Evolutionary conservation across 2,329 filamentous ascomycete species (phyloP), one percentile per base, ranked within the genome.

Genomic region (Trichoderma koningii): DNA sequence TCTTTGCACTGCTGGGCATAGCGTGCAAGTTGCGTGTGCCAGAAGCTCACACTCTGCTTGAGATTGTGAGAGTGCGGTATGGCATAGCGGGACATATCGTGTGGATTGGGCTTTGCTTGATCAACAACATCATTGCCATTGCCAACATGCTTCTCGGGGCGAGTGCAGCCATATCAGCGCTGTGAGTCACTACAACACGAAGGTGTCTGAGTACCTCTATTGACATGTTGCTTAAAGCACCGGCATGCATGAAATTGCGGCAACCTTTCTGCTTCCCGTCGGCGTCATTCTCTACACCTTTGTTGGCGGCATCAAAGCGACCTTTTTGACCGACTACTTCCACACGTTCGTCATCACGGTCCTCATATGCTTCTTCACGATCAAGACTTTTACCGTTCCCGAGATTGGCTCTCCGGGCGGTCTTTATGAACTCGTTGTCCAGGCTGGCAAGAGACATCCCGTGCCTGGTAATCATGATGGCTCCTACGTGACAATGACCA

Each of bases 401-500:
- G 80, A 83, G 60, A 76, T 86, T 30, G 79, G 80, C 0, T 84
- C 82, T 0, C 74, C 82, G 1, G 77, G 75, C 0, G 75, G 79
- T 1, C 74, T 87, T 2, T 87, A 80, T 48, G 81, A 85, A 5
- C 76, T 85, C 0, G 73, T 86, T 15, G 75, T 80, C 6, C 75
- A 78, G 4, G 80, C 81, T 0, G 79, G 77, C 0, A 70, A 74
- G 3, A 73, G 74, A 0, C 75, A 81, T 44, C 83, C 83, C 0
- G 80, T 86, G 0, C 71, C 74, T 0, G 84, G 83, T 0, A 86
- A 86, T 44, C 73, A 83, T 19, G 71, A 78, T n/a, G 83, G 83
- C 0, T 82, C 81, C 0, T 85, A 83, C 65, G 68, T 87, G 59
- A 86, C 85, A 0, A 83, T 87, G 82, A 83, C 79, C 0, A 84